These are phyloP conservation scores for Phytophthora sansomeana DNA, from an alignment of 352 stramenopile species.

Conservation along the genomic window DNA sequence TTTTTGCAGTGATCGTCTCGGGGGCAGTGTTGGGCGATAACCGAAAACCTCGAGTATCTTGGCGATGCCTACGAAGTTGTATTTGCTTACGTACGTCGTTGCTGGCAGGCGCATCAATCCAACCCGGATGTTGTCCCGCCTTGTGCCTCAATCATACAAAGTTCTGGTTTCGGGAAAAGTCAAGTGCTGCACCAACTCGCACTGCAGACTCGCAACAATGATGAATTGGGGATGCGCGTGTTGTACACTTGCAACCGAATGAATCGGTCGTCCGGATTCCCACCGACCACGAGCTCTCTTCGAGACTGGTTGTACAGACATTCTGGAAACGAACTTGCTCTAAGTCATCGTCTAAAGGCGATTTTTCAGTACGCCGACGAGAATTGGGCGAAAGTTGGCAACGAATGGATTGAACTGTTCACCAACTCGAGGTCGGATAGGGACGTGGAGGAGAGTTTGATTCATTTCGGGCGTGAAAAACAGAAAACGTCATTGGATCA, in stretches of 20 bases:
- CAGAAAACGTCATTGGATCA: not conserved
- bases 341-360: not conserved
- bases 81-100: not conserved
- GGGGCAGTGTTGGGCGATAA: no score
- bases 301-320: not conserved
- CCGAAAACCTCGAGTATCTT: not conserved
- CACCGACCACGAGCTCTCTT: not conserved
- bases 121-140: not conserved
- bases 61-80: not conserved
- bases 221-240: not conserved
- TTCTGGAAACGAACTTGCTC: not conserved
- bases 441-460: no score
- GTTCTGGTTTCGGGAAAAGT: conserved; percentile 4
- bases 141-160: not conserved
- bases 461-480: no score
- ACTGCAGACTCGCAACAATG: not conserved
- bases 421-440: not conserved
- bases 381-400: not conserved
- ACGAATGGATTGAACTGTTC: conserved; percentile 5
- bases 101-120: not conserved
- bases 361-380: not conserved
- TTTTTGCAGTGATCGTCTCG: no score
- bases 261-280: not conserved
- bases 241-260: conserved; percentile 4
- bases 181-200: not conserved